Evolutionary conservation across 2,329 filamentous ascomycete genomes (phyloP).

Genomic region (Arthrobotrys iridis): DNA sequence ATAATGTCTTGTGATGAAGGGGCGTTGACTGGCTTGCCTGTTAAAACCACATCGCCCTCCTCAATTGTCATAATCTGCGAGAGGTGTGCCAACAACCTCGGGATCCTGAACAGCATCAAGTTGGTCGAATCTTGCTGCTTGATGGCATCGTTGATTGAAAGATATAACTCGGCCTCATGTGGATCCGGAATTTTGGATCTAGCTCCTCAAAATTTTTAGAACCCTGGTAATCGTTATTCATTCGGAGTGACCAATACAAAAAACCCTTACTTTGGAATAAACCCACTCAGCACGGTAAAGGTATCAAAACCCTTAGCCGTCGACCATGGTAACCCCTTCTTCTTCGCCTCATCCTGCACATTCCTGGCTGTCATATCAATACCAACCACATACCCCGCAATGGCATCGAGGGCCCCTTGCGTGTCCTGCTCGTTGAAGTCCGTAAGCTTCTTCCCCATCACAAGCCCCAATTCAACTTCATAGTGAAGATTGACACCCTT

Average conservation of each 20-base stretch:
- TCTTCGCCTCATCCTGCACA: conserved; percentile 94
- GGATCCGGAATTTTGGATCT: conserved; percentile 79
- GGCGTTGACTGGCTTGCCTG: conserved; percentile 61
- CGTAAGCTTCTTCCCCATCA: conserved; percentile 82
- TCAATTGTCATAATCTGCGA: conserved; percentile 94
- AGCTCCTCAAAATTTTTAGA: background rate
- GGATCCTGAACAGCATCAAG: conserved; percentile 92
- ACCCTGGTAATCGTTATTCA: background rate
- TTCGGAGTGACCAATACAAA: background rate
- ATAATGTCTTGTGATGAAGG: background rate
- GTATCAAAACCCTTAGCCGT: conserved; percentile 99
- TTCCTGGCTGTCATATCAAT: conserved; percentile 99
- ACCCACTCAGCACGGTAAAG: conserved; percentile 84
- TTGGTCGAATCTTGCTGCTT: conserved; percentile 89
- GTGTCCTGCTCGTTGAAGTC: conserved; percentile 80
- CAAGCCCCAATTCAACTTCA: conserved; percentile 90
- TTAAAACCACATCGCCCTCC: conserved; percentile 90
- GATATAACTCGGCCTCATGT: conserved; percentile 84
- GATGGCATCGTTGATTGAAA: conserved; percentile 81
- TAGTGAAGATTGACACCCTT: conserved; percentile 87
- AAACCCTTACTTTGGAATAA: conserved; percentile 73
- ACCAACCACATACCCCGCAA: conserved; percentile 80
- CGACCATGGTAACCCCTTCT: conserved; percentile 93
- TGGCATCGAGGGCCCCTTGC: conserved; percentile 60
- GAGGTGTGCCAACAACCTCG: conserved; percentile 87